Evolutionary conservation across 2,329 filamentous ascomycete genomes (phyloP).

Genomic region (Penicillium verrucosum): DNA sequence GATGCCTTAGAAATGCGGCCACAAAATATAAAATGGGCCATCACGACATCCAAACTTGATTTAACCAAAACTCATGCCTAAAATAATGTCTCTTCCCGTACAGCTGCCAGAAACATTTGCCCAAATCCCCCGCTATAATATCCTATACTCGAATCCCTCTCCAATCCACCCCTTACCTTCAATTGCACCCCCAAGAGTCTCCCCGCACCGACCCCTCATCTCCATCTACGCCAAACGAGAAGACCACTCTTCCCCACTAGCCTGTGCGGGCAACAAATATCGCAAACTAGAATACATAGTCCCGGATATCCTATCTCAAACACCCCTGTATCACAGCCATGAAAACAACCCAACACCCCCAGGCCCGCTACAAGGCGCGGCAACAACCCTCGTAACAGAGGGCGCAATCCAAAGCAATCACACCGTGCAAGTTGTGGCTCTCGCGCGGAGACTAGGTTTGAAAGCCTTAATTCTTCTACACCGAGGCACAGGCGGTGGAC

Average conservation of each 20-base stretch:
- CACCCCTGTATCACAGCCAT: conserved; percentile 16
- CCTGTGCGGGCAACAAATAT: conserved; percentile 39
- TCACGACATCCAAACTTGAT: neutral
- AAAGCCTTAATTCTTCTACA: conserved; percentile 29
- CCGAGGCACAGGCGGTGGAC: conserved; percentile 28
- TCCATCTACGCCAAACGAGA: conserved; percentile 34
- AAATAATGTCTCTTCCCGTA: conserved; percentile 1
- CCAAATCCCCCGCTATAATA: conserved; percentile 28
- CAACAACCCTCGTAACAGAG: conserved; percentile 35
- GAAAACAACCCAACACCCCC: conserved; percentile 12
- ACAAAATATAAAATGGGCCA: neutral
- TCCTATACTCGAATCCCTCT: conserved; percentile 30
- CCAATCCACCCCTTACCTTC: conserved; percentile 33
- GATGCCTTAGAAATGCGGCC: neutral
- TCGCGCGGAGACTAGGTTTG: conserved; percentile 29
- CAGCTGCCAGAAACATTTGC: conserved; percentile 25
- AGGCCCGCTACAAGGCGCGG: conserved; percentile 8
- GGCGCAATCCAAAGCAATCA: conserved; percentile 39
- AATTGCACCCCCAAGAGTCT: conserved; percentile 11
- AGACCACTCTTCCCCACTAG: conserved; percentile 35
- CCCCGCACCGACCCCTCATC: conserved; percentile 16
- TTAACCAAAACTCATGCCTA: neutral
- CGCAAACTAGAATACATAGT: conserved; percentile 40
- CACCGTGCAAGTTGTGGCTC: conserved; percentile 34
- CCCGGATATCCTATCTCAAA: conserved; percentile 31